These are phyloP conservation scores for Lobosporangium transversale DNA, from an alignment of 192 early-diverging fungal genomes.

Conservation along the genomic window DNA sequence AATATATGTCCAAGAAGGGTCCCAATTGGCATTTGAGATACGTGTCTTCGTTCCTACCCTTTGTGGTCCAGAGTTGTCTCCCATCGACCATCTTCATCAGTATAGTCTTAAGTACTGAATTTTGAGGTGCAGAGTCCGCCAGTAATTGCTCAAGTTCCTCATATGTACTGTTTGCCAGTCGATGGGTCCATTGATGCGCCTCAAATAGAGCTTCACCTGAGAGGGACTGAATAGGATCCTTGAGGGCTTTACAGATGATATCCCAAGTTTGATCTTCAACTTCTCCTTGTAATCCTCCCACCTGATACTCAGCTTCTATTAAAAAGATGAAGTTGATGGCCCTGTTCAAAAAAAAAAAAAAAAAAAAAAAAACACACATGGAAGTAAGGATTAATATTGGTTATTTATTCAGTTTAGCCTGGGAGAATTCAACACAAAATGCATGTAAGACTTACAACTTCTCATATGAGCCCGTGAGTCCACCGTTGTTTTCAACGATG, in stretches of 20 bases:
- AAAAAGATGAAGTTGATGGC: constrained; percentile 21
- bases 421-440: background rate
- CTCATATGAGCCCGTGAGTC: constrained; percentile 16
- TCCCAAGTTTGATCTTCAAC: constrained; percentile 23
- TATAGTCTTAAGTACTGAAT: constrained; percentile 25
- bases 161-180: constrained; percentile 18
- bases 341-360: too few species aligned
- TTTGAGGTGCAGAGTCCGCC: constrained; percentile 22
- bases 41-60: constrained; percentile 20
- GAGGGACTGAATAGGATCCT: constrained; percentile 16
- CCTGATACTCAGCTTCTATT: constrained; percentile 30
- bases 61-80: constrained; percentile 25
- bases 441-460: constrained; percentile 14
- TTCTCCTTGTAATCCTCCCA: constrained; percentile 17
- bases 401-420: background rate
- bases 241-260: constrained; percentile 12
- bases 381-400: background rate
- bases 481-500: constrained; percentile 32
- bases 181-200: constrained; percentile 24
- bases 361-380: too few species aligned
- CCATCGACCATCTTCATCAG: constrained; percentile 30
- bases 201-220: constrained; percentile 11
- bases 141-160: constrained; percentile 11
- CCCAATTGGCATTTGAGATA: constrained; percentile 18
- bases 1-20: constrained; percentile 24